A percentile compares a stretch with the other conserved stretches of the same genome.
These are phyloP conservation scores for Rhodomyrtus psidioides DNA, from an alignment of 441 rosid species.

Conservation along the genomic window DNA sequence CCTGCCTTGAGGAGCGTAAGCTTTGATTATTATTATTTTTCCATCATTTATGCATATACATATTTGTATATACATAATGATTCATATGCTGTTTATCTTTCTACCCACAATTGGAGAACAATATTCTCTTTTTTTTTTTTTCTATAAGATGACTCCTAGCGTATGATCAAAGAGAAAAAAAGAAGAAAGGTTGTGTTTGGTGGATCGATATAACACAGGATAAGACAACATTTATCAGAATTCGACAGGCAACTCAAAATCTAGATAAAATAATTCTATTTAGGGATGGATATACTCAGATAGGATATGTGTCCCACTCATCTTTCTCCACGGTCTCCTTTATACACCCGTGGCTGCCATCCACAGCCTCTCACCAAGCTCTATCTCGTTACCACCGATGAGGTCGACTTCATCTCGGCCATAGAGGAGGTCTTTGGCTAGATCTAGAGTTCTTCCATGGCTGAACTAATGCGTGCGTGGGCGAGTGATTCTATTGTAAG, in stretches of 20 bases:
- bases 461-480: not conserved
- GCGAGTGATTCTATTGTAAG: no score
- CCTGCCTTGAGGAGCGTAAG: no score
- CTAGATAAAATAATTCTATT: not conserved
- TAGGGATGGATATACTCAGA: rapidly evolving
- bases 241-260: not conserved
- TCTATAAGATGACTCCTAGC: not conserved
- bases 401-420: not conserved
- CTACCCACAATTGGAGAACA: not conserved
- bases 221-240: not conserved
- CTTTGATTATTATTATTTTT: no score
- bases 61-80: not conserved
- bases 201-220: not conserved
- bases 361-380: not conserved
- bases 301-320: not conserved
- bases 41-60: not conserved
- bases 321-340: not conserved
- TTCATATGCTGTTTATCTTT: not conserved
- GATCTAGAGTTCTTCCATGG: not conserved
- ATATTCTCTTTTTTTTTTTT: not conserved
- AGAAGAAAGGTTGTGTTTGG: not conserved
- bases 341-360: not conserved
- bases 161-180: not conserved
- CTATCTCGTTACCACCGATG: not conserved
- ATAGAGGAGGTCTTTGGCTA: not conserved